Percentiles rank a stretch among this genome's conserved stretches.
phyloP scores from a whole-genome alignment of 192 early-diverging fungal species.

The Coemansia sp. region DNA sequence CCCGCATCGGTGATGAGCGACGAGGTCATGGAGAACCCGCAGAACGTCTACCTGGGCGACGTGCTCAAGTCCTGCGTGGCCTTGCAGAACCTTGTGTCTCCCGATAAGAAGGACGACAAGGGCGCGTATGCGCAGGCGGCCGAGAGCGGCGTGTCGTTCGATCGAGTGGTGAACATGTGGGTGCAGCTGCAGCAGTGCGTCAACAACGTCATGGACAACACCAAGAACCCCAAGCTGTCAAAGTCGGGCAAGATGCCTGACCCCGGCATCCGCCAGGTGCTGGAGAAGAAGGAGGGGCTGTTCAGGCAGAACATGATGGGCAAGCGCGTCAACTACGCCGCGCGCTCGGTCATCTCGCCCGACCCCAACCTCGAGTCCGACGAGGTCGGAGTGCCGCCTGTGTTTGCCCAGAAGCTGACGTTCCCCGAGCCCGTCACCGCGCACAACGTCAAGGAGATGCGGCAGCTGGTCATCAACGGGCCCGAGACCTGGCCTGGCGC shows the following conservation, averaged over 20 bases:
- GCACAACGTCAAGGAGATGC: constrained; percentile 91
- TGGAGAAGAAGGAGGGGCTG: constrained; percentile 99
- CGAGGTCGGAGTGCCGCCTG: constrained; percentile 97
- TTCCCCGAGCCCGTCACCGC: constrained; percentile 97
- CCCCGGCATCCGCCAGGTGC: constrained; percentile 91
- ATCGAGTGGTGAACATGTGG: constrained; percentile 60
- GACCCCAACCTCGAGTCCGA: constrained; percentile 97
- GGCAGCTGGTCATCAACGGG: constrained; percentile 92
- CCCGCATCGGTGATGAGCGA: constrained; percentile 91
- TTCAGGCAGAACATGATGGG: constrained; percentile 99
- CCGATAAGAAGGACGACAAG: constrained; percentile 12
- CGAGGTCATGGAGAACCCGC: constrained; percentile 89
- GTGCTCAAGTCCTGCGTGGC: constrained; percentile 80
- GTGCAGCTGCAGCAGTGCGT: constrained; percentile 87
- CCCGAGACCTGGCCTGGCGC: constrained; percentile 97
- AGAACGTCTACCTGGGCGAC: constrained; percentile 84
- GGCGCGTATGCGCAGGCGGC: constrained; percentile 29
- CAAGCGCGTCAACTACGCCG: constrained; percentile 99
- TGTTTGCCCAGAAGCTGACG: constrained; percentile 93
- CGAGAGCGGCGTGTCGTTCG: constrained; percentile 33
- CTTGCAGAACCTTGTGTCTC: constrained; percentile 60
- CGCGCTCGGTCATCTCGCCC: constrained; percentile 95
- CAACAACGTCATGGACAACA: constrained; percentile 91
- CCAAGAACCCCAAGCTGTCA: constrained; percentile 74
- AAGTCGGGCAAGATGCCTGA: constrained; percentile 68